Percentiles rank a stretch among this genome's conserved stretches.
Evolutionary conservation across 2,329 filamentous ascomycete species (phyloP).

Genomic region (Trichoderma sp.): DNA sequence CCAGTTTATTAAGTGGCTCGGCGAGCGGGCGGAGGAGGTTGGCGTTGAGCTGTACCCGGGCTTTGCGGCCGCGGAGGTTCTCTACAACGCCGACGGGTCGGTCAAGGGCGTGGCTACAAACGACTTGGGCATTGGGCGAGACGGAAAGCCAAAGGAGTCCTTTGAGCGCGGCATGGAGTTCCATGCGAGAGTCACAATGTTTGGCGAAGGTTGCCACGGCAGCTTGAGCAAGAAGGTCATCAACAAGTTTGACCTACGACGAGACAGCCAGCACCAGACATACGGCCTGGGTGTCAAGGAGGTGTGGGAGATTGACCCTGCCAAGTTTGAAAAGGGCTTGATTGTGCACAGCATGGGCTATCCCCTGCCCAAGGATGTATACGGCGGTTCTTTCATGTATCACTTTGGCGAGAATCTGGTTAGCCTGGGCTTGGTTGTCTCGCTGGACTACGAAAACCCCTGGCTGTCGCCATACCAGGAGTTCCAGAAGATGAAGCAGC

Average conservation of each 20-base stretch:
- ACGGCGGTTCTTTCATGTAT: slow-evolving; percentile 99
- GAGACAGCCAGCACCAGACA: slow-evolving; percentile 89
- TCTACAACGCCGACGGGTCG: slow-evolving; percentile 83
- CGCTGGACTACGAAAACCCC: slow-evolving; percentile 93
- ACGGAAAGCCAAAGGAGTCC: slow-evolving; percentile 81
- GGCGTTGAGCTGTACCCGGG: slow-evolving; percentile 96
- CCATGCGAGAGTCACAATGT: slow-evolving; percentile 85
- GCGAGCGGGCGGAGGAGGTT: slow-evolving; percentile 91
- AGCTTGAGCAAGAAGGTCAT: slow-evolving; percentile 93
- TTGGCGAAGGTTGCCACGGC: slow-evolving; percentile 94
- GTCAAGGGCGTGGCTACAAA: slow-evolving; percentile 96
- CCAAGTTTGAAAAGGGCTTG: slow-evolving; percentile 85
- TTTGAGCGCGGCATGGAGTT: slow-evolving; percentile 99
- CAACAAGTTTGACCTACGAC: slow-evolving; percentile 87
- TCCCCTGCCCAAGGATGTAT: slow-evolving; percentile 82
- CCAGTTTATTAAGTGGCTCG: slow-evolving; percentile 93
- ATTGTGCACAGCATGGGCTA: slow-evolving; percentile 92
- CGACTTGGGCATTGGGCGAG: slow-evolving; percentile 80
- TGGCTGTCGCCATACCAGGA: slow-evolving; percentile 95
- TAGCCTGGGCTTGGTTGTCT: slow-evolving; percentile 85
- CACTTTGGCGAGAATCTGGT: slow-evolving; percentile 98
- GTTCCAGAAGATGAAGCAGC: slow-evolving; percentile 98
- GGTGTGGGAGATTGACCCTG: slow-evolving; percentile 93
- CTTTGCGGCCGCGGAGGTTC: slow-evolving; percentile 89
- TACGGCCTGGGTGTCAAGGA: slow-evolving; percentile 95